Evolutionary conservation across 257 asterid genomes (phyloP).

Genomic region (Lantana camara): DNA sequence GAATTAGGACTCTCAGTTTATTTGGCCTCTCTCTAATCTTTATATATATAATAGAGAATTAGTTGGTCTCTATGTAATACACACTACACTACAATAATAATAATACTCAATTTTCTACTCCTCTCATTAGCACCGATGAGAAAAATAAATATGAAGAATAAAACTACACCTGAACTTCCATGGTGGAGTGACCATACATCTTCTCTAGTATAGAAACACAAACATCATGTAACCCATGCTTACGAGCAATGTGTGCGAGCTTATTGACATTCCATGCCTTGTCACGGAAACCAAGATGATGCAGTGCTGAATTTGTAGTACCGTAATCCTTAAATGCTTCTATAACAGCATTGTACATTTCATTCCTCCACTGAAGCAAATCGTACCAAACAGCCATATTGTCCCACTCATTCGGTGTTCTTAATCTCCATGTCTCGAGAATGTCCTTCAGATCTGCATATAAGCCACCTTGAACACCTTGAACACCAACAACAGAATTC

Average conservation of each 20-base stretch:
- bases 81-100: no score
- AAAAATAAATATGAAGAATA: constrained; percentile 14
- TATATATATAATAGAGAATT: no score
- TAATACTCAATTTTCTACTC: no score
- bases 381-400: constrained; percentile 97
- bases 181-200: constrained; percentile 98
- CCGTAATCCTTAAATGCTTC: constrained; percentile 93
- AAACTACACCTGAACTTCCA: constrained; percentile 94
- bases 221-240: constrained; percentile 89
- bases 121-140: neutral
- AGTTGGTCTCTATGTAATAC: no score
- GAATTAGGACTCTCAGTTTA: no score
- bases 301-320: constrained; percentile 80
- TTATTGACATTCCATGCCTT: constrained; percentile 99
- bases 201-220: constrained; percentile 93
- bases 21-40: no score
- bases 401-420: constrained; percentile 99
- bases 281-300: constrained; percentile 98
- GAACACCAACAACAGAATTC: constrained; percentile 78
- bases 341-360: constrained; percentile 90
- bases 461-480: constrained; percentile 72
- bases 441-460: constrained; percentile 98
- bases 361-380: constrained; percentile 99
- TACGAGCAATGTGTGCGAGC: constrained; percentile 95
- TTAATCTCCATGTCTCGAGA: constrained; percentile 98